These are phyloP conservation scores for Xerophyta viscosa DNA, from an alignment of 106 monocot species.

Conservation along the genomic window DNA sequence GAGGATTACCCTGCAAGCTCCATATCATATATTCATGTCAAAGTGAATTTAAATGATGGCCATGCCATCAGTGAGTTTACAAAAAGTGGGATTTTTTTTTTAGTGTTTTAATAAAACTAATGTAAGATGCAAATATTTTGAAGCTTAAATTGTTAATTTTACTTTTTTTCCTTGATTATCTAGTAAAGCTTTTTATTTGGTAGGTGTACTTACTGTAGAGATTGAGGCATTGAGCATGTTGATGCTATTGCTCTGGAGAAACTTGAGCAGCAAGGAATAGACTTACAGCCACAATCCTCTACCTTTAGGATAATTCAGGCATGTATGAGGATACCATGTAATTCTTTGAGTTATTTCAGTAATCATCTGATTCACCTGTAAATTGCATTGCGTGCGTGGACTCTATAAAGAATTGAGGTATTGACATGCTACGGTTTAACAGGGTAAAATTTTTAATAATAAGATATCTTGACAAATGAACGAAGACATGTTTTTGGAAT, in stretches of 20 bases:
- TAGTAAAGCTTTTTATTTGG: constrained; percentile 2
- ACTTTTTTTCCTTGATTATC: too few species aligned
- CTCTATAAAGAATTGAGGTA: too few species aligned
- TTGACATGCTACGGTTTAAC: too few species aligned
- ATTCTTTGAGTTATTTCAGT: not conserved
- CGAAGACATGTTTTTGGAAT: too few species aligned
- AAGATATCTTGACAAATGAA: too few species aligned
- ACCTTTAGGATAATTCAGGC: constrained; percentile 88
- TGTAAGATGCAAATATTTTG: not conserved
- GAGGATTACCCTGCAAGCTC: constrained; percentile 71
- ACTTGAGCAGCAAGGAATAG: constrained; percentile 78
- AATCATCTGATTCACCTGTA: too few species aligned
- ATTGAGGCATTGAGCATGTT: constrained; percentile 98
- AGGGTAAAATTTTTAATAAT: too few species aligned
- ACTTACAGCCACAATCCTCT: constrained; percentile 86
- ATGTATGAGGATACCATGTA: not conserved
- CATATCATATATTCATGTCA: constrained; percentile 52
- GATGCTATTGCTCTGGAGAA: constrained; percentile 77
- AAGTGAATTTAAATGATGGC: constrained; percentile 73
- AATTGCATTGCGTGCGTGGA: too few species aligned
- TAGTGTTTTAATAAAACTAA: not conserved
- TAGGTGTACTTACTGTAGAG: constrained; percentile 74
- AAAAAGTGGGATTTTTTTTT: constrained; percentile 68
- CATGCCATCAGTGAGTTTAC: constrained; percentile 63
- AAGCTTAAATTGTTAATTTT: not conserved